These are phyloP conservation scores for Blastobotrys indianensis DNA, from an alignment of 1,139 yeast species.

Conservation along the genomic window DNA sequence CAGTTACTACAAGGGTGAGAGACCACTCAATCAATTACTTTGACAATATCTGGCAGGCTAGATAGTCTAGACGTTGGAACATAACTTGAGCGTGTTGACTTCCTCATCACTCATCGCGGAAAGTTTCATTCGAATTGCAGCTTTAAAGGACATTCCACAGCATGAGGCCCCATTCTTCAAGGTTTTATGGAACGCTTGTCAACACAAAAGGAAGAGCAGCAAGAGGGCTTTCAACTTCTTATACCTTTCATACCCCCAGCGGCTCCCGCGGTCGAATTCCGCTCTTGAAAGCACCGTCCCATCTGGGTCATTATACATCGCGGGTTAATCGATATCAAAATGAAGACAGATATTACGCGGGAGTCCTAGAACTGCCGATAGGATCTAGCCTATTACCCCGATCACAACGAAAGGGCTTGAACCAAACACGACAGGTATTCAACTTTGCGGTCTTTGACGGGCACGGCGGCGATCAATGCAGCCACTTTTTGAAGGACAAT, in stretches of 20 bases:
- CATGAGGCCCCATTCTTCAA: background rate
- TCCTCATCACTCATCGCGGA: no score
- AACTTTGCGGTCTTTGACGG: slow-evolving; percentile 83
- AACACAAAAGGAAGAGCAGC: background rate
- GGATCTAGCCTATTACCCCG: slow-evolving; percentile 36
- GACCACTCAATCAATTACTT: no score
- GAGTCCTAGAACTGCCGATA: slow-evolving; percentile 44
- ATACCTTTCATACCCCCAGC: slow-evolving; percentile 5
- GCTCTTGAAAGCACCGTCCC: slow-evolving; percentile 62
- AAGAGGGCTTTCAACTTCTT: slow-evolving; percentile 11
- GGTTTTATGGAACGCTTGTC: no score
- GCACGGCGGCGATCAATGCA: slow-evolving; percentile 82
- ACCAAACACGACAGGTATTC: slow-evolving; percentile 40
- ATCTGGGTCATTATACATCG: slow-evolving; percentile 73
- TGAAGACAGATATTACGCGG: slow-evolving; percentile 71
- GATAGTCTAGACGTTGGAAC: no score
- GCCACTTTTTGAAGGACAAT: slow-evolving; percentile 50
- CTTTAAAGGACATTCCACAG: background rate
- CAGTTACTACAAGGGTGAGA: no score
- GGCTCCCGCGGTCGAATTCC: slow-evolving; percentile 40
- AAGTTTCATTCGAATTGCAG: no score
- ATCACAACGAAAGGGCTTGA: slow-evolving; percentile 15
- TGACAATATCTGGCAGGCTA: no score
- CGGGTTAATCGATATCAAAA: slow-evolving; percentile 72
- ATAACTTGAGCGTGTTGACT: no score